phyloP scores from a whole-genome alignment of 139 green algal species.

The Deuterostichococcus epilithicus region DNA sequence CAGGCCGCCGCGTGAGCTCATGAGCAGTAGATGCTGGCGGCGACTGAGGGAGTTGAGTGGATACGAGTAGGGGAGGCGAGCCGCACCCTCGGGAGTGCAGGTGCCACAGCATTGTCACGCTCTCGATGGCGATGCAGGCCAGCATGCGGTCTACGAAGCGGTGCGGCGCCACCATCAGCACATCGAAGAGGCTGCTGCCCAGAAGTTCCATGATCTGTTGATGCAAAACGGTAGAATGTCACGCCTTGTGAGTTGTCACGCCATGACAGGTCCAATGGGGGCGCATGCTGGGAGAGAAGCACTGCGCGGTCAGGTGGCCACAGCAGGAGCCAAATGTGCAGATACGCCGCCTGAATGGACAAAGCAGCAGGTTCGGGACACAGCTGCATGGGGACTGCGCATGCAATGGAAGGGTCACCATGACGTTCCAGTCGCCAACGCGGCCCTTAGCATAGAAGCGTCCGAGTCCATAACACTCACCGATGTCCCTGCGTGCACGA shows the following conservation, averaged over 20 bases:
- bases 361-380: too few species aligned
- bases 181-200: conserved; percentile 91
- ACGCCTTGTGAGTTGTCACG: too few species aligned
- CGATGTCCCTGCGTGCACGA: not conserved
- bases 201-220: conserved; percentile 94
- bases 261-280: too few species aligned
- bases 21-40: not conserved
- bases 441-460: not conserved
- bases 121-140: conserved; percentile 93
- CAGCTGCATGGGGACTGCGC: too few species aligned
- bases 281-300: too few species aligned
- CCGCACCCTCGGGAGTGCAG: conserved; percentile 86
- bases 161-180: conserved; percentile 84
- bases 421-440: not conserved
- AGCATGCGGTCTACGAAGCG: conserved; percentile 91
- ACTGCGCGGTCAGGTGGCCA: too few species aligned
- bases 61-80: not conserved
- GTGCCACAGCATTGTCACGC: conserved; percentile 91
- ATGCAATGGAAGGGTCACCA: not conserved
- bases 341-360: too few species aligned
- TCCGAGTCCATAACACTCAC: not conserved
- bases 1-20: not conserved
- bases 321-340: too few species aligned
- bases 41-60: too few species aligned
- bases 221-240: too few species aligned